These are phyloP conservation scores for Incumbomyces delicatus DNA, from an alignment of 2,329 filamentous ascomycete species.

Conservation along the genomic window DNA sequence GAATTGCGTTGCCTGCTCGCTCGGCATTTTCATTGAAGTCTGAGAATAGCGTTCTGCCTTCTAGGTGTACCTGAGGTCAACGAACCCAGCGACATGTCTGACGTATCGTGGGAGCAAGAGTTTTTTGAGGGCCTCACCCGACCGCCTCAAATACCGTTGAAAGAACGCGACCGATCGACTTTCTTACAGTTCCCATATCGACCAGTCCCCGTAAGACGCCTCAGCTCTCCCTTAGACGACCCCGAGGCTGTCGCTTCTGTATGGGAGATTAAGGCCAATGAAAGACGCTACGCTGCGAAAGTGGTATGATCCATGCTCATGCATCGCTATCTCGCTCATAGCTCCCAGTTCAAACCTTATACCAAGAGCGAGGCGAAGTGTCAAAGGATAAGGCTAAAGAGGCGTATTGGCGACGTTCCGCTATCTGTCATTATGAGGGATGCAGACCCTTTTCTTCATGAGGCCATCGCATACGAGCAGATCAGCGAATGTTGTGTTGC, in stretches of 20 bases:
- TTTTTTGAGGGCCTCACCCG: background rate
- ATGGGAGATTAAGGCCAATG: background rate
- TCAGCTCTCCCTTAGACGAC: background rate
- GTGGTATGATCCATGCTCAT: too few species aligned
- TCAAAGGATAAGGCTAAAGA: too few species aligned
- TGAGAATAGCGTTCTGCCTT: too few species aligned
- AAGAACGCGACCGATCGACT: background rate
- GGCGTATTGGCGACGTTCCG: too few species aligned
- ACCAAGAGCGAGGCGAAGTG: too few species aligned
- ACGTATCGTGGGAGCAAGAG: background rate
- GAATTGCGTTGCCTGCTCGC: too few species aligned
- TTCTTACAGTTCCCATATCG: background rate
- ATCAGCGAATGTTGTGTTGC: background rate
- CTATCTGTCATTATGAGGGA: too few species aligned
- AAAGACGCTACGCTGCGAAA: too few species aligned
- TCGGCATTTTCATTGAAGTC: too few species aligned
- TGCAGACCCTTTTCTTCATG: too few species aligned
- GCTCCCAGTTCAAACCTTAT: too few species aligned
- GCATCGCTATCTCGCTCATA: too few species aligned
- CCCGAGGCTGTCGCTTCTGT: background rate
- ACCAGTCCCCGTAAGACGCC: background rate
- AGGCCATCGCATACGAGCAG: background rate
- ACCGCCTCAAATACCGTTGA: background rate
- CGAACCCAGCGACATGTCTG: background rate
- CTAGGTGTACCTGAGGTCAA: background rate